Base-by-base conservation (phyloP, 75 land plant genomes). In the Ceratopteris richardii region DNA sequence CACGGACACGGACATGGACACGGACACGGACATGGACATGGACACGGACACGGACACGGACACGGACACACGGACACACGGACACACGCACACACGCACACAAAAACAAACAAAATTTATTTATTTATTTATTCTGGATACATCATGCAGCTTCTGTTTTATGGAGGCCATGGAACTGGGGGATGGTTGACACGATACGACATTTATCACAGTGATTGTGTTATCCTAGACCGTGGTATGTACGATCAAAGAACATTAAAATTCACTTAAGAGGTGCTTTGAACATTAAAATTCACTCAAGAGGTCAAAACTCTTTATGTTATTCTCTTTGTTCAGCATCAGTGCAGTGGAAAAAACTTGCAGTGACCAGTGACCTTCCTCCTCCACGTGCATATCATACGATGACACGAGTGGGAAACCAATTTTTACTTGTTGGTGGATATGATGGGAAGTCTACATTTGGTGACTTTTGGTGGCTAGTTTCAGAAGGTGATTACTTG, bases 181-280 rank as follows among this genome's bases (percentile, higher is more conserved):
- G 98, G 98, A 47, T 94, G 98, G 98, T 72, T 93, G 60, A 93
- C 90, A 58, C 81, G 90, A 24, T 93, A 93, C 79, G 98, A 93
- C 57, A 61, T 89, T 21, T 92, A 92, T 29, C 73, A 92, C 69
- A 92, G 88, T 67, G 97, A 92, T 51, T 88, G 83, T 60, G 59
- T 89, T 68, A 64, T 93, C 56, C 75, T 93, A 36, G 98, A 93
- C 57, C 84, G 98, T 63, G 82, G 95, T 85, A 68, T n/a, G 63
- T 55, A 24, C 30, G 0, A n/a, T 12, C 16, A 19, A 22, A 41
- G 20, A 36, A 7, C 22, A 11, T 22, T 9, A 27, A 5, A n/a
- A 9, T 33, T 33, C 37, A 33, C 17, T 46, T 40, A 9, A 9
- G 18, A 14, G 7, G 42, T 40, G 7, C 13, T 7, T 40, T 40